phyloP scores from a whole-genome alignment of 768 basidiomycete genomes.

The Daedaleopsis sinensis region DNA sequence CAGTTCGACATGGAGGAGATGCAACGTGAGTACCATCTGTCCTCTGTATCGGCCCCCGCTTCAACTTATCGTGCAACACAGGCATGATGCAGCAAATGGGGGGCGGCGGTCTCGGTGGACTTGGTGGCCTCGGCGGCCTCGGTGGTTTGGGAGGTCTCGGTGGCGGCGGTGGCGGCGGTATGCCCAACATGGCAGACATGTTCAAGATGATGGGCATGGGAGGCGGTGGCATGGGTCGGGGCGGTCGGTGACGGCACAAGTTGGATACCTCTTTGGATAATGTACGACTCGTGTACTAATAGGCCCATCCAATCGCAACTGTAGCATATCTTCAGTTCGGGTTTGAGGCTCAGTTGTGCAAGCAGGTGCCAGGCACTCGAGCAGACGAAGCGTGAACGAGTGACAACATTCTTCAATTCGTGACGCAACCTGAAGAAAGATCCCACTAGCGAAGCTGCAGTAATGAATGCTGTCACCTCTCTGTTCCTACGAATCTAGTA shows the following conservation, averaged over 20 bases:
- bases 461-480: slow-evolving; percentile 31
- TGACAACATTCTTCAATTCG: slow-evolving; percentile 19
- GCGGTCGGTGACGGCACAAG: slow-evolving; percentile 10
- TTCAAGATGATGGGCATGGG: slow-evolving; percentile 89
- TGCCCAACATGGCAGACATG: slow-evolving; percentile 77
- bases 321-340: slow-evolving; percentile 4
- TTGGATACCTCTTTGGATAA: slow-evolving; percentile 20
- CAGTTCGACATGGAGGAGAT: slow-evolving; percentile 93
- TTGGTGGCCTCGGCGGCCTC: slow-evolving; percentile 63
- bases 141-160: slow-evolving; percentile 60
- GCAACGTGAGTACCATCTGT: slow-evolving; percentile 63
- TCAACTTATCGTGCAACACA: slow-evolving; percentile 35
- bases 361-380: background rate
- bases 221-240: slow-evolving; percentile 38
- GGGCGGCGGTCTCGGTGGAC: slow-evolving; percentile 46
- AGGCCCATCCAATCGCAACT: background rate
- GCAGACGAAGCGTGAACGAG: background rate
- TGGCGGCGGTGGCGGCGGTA: slow-evolving; percentile 57
- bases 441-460: slow-evolving; percentile 25
- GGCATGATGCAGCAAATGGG: slow-evolving; percentile 93
- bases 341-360: background rate
- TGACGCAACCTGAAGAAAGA: slow-evolving; percentile 9
- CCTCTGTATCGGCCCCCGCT: background rate
- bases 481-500: slow-evolving; percentile 34
- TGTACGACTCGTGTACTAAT: slow-evolving; percentile 15